Conservation (phyloP, 176 grass and related monocot genomes). For the Melocanna baccifera region DNA sequence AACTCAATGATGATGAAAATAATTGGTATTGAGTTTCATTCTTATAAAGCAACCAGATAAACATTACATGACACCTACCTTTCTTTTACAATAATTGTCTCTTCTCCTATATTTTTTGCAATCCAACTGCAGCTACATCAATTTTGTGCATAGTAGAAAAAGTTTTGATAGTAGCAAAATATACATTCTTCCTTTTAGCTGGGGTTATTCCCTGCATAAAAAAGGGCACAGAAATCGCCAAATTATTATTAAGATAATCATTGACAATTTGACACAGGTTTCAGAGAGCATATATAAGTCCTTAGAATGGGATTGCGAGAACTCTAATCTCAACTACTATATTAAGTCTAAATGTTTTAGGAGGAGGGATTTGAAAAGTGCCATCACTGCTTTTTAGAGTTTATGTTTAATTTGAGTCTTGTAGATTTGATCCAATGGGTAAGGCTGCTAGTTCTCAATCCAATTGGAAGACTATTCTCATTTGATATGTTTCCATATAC, state of each 20-base stretch:
- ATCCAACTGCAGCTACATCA: slow-evolving; percentile 59
- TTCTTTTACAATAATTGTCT: slow-evolving; percentile 98
- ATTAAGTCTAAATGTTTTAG: too few relatives aligned
- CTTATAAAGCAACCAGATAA: neutral
- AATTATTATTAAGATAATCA: neutral
- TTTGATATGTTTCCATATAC: too few relatives aligned
- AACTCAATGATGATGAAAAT: slow-evolving; percentile 13
- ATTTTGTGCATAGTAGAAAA: slow-evolving; percentile 77
- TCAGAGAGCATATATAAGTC: neutral
- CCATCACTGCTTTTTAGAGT: too few relatives aligned
- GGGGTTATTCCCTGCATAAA: slow-evolving; percentile 52
- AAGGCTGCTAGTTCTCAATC: too few relatives aligned
- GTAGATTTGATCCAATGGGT: too few relatives aligned
- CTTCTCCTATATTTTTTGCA: slow-evolving; percentile 84
- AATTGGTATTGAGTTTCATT: neutral
- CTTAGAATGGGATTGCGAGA: neutral
- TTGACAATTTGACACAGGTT: neutral
- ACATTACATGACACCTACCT: slow-evolving; percentile 44
- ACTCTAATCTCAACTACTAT: neutral
- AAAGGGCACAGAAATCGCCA: slow-evolving; percentile 14
- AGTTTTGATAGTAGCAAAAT: slow-evolving; percentile 62
- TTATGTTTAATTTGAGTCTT: too few relatives aligned
- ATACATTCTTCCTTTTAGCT: slow-evolving; percentile 57
- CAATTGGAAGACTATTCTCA: too few relatives aligned
- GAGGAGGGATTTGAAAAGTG: too few relatives aligned